Evolutionary conservation across 2,329 filamentous ascomycete genomes (phyloP), one percentile per base, ranked within the genome.

Genomic region (Fusarium sp.): DNA sequence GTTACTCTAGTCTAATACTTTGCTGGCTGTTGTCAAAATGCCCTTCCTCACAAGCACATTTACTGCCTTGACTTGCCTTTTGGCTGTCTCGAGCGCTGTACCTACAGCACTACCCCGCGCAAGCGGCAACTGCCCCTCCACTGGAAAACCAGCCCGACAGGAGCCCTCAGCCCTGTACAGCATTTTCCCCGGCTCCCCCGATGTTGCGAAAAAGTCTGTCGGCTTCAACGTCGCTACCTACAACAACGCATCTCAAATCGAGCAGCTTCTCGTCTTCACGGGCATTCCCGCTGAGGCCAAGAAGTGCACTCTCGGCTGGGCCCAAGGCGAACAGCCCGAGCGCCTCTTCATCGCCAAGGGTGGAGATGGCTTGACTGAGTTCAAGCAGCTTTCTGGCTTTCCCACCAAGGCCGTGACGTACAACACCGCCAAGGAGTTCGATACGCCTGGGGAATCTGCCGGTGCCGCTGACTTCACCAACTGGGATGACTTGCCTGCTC

Each of bases 301-400:
- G 54, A 46, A 53, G 4, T 82, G 80, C 74, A 41, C 41, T 6
- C 66, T 82, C n/a, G 64, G 66, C 15, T 82, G 80, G 80, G 52
- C 48, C 7, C 80, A 82, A n/a, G 83, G 80, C 20, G 78, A 78
- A 11, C 79, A 70, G 67, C 79, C 76, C 58, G 79, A 81, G 48
- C 83, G 80, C 56, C 77, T 78, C 58, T 82, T 84, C 64, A 78
- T 78, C 69, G 81, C 82, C 66, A 71, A 75, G 27, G 76, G 76
- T 20, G 30, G 45, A 26, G 77, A 71, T 58, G 80, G 75, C 1
- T 59, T 77, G 38, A 46, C 77, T 3, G 45, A 61, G 3, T 56
- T 76, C 33, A 70, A 59, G 42, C 77, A 75, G 45, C 71, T 81
- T 9, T 65, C 73, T 10, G 74, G 76, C 23, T 74, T 78, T 50